Percentiles rank a stretch among this genome's conserved stretches.
phyloP scores from a whole-genome alignment of 2,329 filamentous ascomycete species.

The Xylariaceae sp. region DNA sequence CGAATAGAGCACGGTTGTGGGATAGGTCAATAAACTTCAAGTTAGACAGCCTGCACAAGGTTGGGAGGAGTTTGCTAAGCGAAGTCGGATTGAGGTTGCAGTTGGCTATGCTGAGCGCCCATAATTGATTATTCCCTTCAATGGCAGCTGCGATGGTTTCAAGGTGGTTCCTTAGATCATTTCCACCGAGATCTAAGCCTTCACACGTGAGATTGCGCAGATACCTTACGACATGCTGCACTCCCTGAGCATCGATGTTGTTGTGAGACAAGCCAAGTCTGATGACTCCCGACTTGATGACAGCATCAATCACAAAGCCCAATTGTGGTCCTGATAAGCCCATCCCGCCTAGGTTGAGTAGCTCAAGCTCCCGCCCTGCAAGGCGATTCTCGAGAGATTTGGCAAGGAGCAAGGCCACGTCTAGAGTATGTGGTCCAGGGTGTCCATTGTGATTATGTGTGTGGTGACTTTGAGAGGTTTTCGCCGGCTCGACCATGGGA shows the following conservation, averaged over 20 bases:
- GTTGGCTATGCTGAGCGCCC: slow-evolving; percentile 80
- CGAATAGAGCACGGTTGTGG: slow-evolving; percentile 80
- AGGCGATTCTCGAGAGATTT: slow-evolving; percentile 74
- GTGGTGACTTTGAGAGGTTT: slow-evolving; percentile 21
- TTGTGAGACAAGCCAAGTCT: slow-evolving; percentile 83
- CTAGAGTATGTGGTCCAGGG: slow-evolving; percentile 35
- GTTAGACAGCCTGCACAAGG: slow-evolving; percentile 62
- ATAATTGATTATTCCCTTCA: slow-evolving; percentile 57
- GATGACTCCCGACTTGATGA: slow-evolving; percentile 72
- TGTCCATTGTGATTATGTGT: slow-evolving; percentile 29
- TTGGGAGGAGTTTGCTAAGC: slow-evolving; percentile 71
- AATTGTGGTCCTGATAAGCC: slow-evolving; percentile 68
- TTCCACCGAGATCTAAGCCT: slow-evolving; percentile 84
- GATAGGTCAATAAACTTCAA: slow-evolving; percentile 90
- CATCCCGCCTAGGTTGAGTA: slow-evolving; percentile 80
- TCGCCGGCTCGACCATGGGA: slow-evolving; percentile 18
- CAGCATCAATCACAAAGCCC: slow-evolving; percentile 72
- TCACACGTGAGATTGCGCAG: slow-evolving; percentile 74
- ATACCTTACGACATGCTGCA: slow-evolving; percentile 74
- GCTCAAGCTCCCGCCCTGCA: slow-evolving; percentile 70
- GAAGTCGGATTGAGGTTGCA: slow-evolving; percentile 74
- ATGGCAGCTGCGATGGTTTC: slow-evolving; percentile 50
- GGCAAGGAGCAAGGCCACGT: slow-evolving; percentile 64
- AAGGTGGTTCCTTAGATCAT: slow-evolving; percentile 60
- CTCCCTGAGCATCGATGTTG: slow-evolving; percentile 65